Conservation (phyloP, 768 basidiomycete genomes). For the Lactifluus pinguis region DNA sequence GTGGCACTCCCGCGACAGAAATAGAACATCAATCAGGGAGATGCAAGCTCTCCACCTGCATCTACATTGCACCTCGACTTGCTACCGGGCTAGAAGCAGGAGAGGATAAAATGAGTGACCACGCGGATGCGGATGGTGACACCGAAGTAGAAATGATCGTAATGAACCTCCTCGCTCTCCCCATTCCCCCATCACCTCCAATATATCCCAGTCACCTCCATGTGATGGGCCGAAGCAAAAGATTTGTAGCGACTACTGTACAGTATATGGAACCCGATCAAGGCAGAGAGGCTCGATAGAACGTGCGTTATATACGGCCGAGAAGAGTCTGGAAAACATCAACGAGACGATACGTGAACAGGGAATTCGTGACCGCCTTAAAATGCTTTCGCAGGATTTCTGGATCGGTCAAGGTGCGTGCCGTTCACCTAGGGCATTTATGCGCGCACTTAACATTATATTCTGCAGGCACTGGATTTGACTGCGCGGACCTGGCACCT, state of each 20-base stretch:
- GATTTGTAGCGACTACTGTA: slow-evolving; percentile 46
- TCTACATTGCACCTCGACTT: slow-evolving; percentile 36
- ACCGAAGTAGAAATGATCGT: slow-evolving; percentile 49
- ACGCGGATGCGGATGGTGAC: not conserved
- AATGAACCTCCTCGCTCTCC: slow-evolving; percentile 26
- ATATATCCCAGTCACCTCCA: not conserved
- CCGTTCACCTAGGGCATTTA: not conserved
- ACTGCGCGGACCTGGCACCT: slow-evolving; percentile 81
- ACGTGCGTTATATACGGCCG: slow-evolving; percentile 50
- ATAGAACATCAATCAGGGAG: slow-evolving; percentile 18
- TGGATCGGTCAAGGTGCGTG: slow-evolving; percentile 82
- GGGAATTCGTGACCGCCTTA: slow-evolving; percentile 69
- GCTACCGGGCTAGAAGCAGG: not conserved
- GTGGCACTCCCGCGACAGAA: slow-evolving; percentile 48
- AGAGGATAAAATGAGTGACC: not conserved
- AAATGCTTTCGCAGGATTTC: slow-evolving; percentile 63
- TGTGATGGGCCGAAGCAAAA: not conserved
- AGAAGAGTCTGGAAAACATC: slow-evolving; percentile 66
- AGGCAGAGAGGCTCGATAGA: slow-evolving; percentile 47
- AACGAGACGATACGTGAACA: slow-evolving; percentile 88
- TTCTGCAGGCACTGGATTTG: slow-evolving; percentile 65
- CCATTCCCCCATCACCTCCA: too few relatives aligned
- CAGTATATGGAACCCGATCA: slow-evolving; percentile 65
- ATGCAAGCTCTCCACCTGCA: not conserved
- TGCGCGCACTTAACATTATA: not conserved